Evolutionary conservation across 108 stramenopile species (phyloP), one percentile per base, ranked within the genome.

Genomic region (Cyclotella cryptica): DNA sequence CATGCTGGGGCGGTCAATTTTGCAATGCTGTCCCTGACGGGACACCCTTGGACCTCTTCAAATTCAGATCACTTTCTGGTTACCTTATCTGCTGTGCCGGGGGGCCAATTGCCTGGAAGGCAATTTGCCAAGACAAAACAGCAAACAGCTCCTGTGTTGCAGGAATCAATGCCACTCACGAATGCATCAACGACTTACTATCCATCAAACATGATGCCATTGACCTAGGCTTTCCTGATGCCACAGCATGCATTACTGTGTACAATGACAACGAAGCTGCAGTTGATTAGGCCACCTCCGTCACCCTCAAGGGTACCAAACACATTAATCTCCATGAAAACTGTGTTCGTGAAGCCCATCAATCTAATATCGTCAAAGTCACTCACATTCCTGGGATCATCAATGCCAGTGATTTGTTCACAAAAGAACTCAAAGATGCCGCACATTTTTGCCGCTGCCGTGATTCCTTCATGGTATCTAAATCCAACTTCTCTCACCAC

Each of bases 231-330:
- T 52, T 75, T 15, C 10, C 27, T 21, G 66, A 75, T 47, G 57
- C 26, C 9, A n/a, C 55, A 0, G 9, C 44, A 3, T 12, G 44
- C n/a, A 75, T 61, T 1, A n/a, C 6, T 10, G 26, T 75, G 2
- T 67, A 75, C 57, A 67, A 75, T 24, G 28, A 75, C 29, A 75
- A 75, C 58, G 24, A 75, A 57, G 75, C 66, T 19, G 61, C 60
- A 14, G 57, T 75, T 17, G 18, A 66, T 12, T 75, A 55, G 75
- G 45, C 65, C 13, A 4, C 52, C 13, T 57, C 66, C 2, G 53
- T 66, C 17, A 67, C 58, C 1, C 57, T 49, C 64, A 66, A 65
- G 18, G 74, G 64, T 19, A 66, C 42, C 41, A 66, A 66, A 44
- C 64, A 75, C 46, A 57, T 67, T n/a, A 59, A 75, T n/a, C 66